Evolutionary conservation across 495 filamentous ascomycete species (phyloP), one percentile per base, ranked within the genome.

Genomic region (Platismatia glauca): DNA sequence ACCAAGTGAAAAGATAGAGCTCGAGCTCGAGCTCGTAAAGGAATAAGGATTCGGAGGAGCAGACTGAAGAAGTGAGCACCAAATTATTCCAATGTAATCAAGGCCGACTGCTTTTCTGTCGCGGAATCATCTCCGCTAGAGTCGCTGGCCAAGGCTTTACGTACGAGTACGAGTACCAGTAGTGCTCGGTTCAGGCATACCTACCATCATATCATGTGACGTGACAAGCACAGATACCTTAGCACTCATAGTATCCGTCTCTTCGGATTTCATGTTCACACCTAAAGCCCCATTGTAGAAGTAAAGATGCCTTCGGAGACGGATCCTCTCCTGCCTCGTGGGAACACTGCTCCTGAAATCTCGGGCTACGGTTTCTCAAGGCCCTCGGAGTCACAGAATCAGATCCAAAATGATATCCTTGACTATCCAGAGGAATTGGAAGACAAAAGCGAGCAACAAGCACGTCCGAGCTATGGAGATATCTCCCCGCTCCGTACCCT

Each of bases 281-380:
- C 33, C 50, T 7, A 53, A 7, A n/a, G 27, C 9, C 33, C n/a
- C 1, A 44, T 5, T 7, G 11, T 11, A n/a, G 8, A n/a, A n/a
- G n/a, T 37, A 9, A 43, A 41, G 16, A 61, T 61, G 59, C 7
- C 61, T 58, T 69, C 69, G 7, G 69, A 70, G 38, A 50, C 59
- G 20, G 69, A 70, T 53, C 65, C 69, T 4, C 50, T 70, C 16
- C 57, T 70, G 15, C 67, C 69, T 18, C 53, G 63, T 12, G 60
- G 61, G 29, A 39, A 60, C 22, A 43, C 64, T 22, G 61, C 64
- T 7, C 69, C 69, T 6, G 67, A 69, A 39, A 70, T 69, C 13
- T 57, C 58, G 24, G 68, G 68, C 46, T 41, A 63, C 55, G 65
- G 67, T 27, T 70, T 60, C 48, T 67, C 64, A 0, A 55, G n/a